Evolutionary conservation across 2,329 filamentous ascomycete genomes (phyloP).

Genomic region (Aspergillus sp.): DNA sequence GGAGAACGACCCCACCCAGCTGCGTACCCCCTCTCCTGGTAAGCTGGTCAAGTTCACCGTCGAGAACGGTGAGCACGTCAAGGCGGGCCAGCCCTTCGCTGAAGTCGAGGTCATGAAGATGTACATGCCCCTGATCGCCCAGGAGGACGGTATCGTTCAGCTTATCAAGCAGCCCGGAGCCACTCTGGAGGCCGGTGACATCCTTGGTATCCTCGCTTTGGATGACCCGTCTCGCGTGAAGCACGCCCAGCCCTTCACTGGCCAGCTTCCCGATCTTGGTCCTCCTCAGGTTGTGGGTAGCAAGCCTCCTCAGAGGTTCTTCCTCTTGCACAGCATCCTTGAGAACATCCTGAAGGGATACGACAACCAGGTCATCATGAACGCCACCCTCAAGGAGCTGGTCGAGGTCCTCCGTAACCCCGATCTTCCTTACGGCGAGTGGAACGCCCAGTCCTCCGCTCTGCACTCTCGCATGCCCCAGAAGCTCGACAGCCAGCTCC

Average conservation of each 20-base stretch:
- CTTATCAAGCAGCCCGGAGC: conserved; percentile 98
- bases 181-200: conserved; percentile 96
- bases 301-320: conserved; percentile 89
- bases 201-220: conserved; percentile 92
- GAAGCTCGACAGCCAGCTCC: conserved; percentile 80
- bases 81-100: conserved; percentile 87
- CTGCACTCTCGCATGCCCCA: conserved; percentile 97
- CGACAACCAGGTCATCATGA: conserved; percentile 98
- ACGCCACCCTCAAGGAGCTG: conserved; percentile 78
- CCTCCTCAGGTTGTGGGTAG: conserved; percentile 82
- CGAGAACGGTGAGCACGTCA: conserved; percentile 91
- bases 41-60: conserved; percentile 98
- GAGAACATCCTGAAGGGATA: conserved; percentile 88
- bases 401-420: conserved; percentile 87
- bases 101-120: conserved; percentile 99
- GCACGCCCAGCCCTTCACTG: conserved; percentile 90
- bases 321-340: conserved; percentile 73
- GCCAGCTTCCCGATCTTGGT: conserved; percentile 83
- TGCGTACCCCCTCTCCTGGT: conserved; percentile 89
- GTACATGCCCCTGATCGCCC: conserved; percentile 97
- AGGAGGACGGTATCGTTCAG: conserved; percentile 94
- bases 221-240: conserved; percentile 96
- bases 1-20: conserved; percentile 97
- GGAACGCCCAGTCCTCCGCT: conserved; percentile 92
- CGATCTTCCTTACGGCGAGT: conserved; percentile 93